Evolutionary conservation across 352 stramenopile species (phyloP), one percentile per base, ranked within the genome.

Genomic region (Globisporangium parvum): DNA sequence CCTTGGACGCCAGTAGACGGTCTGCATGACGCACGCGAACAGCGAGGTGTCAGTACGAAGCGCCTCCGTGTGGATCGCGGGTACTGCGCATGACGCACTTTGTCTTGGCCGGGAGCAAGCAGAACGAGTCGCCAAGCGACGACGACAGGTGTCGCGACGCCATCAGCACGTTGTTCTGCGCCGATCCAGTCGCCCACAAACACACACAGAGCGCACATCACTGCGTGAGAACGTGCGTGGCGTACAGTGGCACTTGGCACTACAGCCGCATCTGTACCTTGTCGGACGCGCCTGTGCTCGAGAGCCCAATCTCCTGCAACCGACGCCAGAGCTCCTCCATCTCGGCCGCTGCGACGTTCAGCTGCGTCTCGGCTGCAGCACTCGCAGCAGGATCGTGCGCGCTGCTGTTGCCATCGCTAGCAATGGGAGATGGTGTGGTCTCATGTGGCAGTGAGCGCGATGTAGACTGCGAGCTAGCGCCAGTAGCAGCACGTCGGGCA

Each of bases 311-410:
- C 59, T 87, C 81, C 42, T 90, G 73, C 17, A 94, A 64, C n/a
- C 77, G 60, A n/a, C 75, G 73, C 78, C 77, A 91, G 17, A 94
- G 63, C 35, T 94, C 85, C 49, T 94, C 85, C 66, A 94, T 92
- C 63, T 94, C 85, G 0, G 76, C 67, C 3, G 82, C 77, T 17
- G 85, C 85, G 17, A 84, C 33, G 48, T 86, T 85, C 51, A 92
- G 53, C 51, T 92, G 77, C 21, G 61, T 73, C 53, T 89, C 77
- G 0, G 73, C 73, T 40, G 70, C 71, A 6, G 63, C 66, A 17
- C 67, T 71, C 21, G 71, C 51, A 11, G 24, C 49, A 8, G 57
- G 51, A 18, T 53, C 41, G 26, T 57, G 57, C 3, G 41, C 18
- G 18, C 21, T 39, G 14, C 20, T 62, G 37, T 17, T 47, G 4